A percentile compares a stretch with the other conserved stretches of the same genome.
Conservation (phyloP, 148 eudicot genomes). For the Camellia granthamiana region DNA sequence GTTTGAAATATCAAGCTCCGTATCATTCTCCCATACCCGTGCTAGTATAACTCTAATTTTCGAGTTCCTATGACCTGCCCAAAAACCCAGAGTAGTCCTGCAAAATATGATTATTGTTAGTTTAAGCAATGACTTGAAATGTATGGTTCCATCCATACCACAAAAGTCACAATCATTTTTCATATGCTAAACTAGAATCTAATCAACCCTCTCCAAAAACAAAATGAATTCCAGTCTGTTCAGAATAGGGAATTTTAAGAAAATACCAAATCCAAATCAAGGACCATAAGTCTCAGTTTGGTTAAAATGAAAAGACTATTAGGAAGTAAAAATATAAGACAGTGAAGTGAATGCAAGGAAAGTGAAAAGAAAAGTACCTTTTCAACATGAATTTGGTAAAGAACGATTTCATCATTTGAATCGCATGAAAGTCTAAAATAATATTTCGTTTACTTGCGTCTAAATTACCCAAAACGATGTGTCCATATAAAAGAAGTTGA, state of each 20-base stretch:
- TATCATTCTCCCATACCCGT: constrained; percentile 61
- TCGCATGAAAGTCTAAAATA: no score
- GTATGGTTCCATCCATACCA: neutral
- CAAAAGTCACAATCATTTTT: neutral
- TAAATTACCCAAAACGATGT: no score
- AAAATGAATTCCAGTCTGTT: neutral
- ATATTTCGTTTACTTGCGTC: no score
- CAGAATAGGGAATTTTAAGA: neutral
- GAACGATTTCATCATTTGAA: no score
- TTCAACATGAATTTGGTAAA: neutral
- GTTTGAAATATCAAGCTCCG: constrained; percentile 59
- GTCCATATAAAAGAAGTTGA: no score
- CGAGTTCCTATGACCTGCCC: constrained; percentile 67
- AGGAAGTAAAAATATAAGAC: neutral
- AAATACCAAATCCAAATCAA: neutral
- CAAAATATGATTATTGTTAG: constrained; percentile 15
- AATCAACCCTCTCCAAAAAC: neutral
- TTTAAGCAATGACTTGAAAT: constrained; percentile 5
- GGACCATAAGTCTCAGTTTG: neutral
- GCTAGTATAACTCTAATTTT: constrained; percentile 61
- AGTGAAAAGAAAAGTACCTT: neutral
- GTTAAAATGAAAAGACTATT: neutral
- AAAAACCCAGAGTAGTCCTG: constrained; percentile 63
- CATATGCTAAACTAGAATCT: neutral
- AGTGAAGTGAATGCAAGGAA: neutral